Evolutionary conservation across 2,329 filamentous ascomycete species (phyloP), one percentile per base, ranked within the genome.

Genomic region (Botrytis fabae): DNA sequence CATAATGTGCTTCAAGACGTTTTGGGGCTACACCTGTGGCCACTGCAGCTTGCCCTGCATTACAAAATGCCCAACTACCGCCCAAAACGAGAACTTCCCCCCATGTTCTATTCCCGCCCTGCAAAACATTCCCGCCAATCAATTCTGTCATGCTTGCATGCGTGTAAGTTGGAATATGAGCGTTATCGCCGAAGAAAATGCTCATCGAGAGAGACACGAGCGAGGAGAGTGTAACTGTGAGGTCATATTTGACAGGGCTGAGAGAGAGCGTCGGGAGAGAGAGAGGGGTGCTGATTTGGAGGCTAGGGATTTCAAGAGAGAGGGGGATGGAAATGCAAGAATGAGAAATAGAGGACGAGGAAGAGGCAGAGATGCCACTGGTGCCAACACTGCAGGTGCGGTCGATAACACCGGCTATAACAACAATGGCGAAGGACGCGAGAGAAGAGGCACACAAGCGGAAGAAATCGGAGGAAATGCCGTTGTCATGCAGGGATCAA

Each of bases 1-100:
- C 22, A 42, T 42, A 2, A 87, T 87, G 85, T 87, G 85, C 75
- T 82, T 85, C 78, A 79, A 81, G 46, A 84, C 86, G 76, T 85
- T 81, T 75, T 77, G 85, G 64, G 83, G 82, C 70, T 87, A 85
- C 78, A 82, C 79, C 48, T 87, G 85, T 77, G 85, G 85, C 25
- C 85, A 87, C 78, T 83, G 82, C 65, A 83, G 82, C 10, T 59
- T 82, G 6, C 79, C 81, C 1, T 80, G 83, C 18, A 79, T 85
- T 64, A 82, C 83, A 0, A 78, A 81, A 4, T 87, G 85, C 74
- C 85, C 85, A 9, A 18, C 78, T 20, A 73, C 76, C 8, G 28
- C 59, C 6, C 75, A 73, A n/a, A 79, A 78, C 57, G 73, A 73
- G 4, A 66, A 69, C 25, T 81, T 76, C 40, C 80, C 79, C n/a